These are phyloP conservation scores for Oryza rufipogon DNA, from an alignment of 176 grass and related monocot genomes.

Conservation along the genomic window DNA sequence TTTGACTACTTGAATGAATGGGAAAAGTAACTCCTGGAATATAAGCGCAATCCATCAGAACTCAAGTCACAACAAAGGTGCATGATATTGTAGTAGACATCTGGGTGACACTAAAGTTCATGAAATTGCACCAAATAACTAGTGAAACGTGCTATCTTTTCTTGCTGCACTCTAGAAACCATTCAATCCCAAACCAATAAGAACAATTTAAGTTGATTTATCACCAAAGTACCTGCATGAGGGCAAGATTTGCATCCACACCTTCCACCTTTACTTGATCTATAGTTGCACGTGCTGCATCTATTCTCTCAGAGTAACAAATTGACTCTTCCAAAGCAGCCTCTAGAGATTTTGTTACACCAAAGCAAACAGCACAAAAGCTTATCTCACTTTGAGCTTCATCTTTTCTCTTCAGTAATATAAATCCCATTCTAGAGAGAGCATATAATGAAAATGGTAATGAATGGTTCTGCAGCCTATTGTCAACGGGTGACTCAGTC, in stretches of 20 bases:
- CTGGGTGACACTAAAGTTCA: constrained; percentile 19
- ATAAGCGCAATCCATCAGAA: constrained; percentile 43
- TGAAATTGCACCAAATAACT: constrained; percentile 5
- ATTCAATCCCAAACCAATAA: constrained; percentile 9
- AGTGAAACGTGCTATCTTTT: background rate
- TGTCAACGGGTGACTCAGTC: constrained; percentile 42
- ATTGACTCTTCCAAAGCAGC: constrained; percentile 83
- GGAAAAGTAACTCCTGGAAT: constrained; percentile 75
- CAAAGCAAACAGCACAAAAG: constrained; percentile 62
- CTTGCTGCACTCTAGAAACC: background rate
- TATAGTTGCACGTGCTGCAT: constrained; percentile 70
- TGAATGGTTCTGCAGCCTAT: constrained; percentile 41
- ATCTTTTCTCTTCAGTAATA: constrained; percentile 49
- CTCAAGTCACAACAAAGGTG: background rate
- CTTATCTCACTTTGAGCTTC: constrained; percentile 56
- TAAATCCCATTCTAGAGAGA: constrained; percentile 80
- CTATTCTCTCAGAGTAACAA: constrained; percentile 70
- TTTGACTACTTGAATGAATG: constrained; percentile 62
- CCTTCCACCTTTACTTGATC: constrained; percentile 86
- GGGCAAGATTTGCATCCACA: constrained; percentile 73
- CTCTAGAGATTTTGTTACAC: constrained; percentile 70
- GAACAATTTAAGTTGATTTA: constrained; percentile 28
- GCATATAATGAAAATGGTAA: constrained; percentile 72
- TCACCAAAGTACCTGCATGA: constrained; percentile 65
- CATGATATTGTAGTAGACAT: constrained; percentile 8